These are phyloP conservation scores for Jasminum sambac DNA, from an alignment of 257 asterid genomes.

Conservation along the genomic window DNA sequence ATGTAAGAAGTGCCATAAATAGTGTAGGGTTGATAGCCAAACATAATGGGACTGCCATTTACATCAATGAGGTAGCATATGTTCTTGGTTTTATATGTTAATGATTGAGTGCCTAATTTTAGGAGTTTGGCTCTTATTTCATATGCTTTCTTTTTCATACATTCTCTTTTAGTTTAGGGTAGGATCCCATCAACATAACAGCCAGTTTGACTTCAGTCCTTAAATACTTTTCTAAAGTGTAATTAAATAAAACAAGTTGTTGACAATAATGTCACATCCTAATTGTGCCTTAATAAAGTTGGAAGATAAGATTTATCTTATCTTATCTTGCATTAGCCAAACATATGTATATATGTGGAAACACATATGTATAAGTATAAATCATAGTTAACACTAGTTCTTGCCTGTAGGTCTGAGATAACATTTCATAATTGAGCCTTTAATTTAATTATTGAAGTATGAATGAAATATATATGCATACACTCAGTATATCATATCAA, in stretches of 20 bases:
- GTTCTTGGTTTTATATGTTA: constrained; percentile 42
- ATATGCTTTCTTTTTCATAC: not conserved
- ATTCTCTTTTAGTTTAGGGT: constrained; percentile 18
- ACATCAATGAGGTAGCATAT: constrained; percentile 45
- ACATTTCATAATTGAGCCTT: not conserved
- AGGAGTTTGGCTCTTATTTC: constrained; percentile 1
- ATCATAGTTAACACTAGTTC: not conserved
- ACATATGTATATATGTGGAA: not conserved
- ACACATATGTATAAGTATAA: not conserved
- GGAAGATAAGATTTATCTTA: constrained; percentile 13
- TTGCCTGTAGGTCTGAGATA: not conserved
- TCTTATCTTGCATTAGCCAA: constrained; percentile 22
- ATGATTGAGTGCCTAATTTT: constrained; percentile 28
- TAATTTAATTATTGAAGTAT: not conserved
- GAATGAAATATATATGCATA: no score
- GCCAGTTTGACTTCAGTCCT: constrained; percentile 16
- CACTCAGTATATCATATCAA: no score
- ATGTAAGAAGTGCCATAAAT: not conserved
- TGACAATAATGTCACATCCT: constrained; percentile 20
- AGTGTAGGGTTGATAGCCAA: constrained; percentile 43
- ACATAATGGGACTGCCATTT: constrained; percentile 62
- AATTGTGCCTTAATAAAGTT: constrained; percentile 5
- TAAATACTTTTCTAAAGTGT: constrained; percentile 24
- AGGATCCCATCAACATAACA: constrained; percentile 28
- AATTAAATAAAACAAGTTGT: constrained; percentile 21